A percentile compares a stretch with the other conserved stretches of the same genome.
phyloP scores from a whole-genome alignment of 2,329 filamentous ascomycete species.

The Xylariomycetidae sp. region DNA sequence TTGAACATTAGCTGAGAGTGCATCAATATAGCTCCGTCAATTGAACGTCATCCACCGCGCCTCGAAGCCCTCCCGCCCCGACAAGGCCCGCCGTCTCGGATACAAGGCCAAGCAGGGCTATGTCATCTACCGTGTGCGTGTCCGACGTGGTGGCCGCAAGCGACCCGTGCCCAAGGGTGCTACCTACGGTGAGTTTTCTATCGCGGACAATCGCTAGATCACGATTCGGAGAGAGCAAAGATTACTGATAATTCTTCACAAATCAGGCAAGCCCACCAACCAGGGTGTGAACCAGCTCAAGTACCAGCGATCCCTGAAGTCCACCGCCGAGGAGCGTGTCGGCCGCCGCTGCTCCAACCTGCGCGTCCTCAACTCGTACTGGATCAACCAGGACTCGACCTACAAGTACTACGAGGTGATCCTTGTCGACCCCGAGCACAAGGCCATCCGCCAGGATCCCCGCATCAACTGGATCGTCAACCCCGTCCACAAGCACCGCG shows the following conservation, averaged over 20 bases:
- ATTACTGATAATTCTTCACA: constrained; percentile 12
- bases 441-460: constrained; percentile 97
- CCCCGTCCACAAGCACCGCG: constrained; percentile 99
- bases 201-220: constrained; percentile 1
- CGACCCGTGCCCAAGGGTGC: constrained; percentile 93
- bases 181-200: constrained; percentile 76
- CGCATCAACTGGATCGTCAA: constrained; percentile 99
- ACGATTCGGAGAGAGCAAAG: constrained; percentile 1
- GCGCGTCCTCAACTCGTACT: constrained; percentile 99
- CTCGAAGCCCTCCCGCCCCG: constrained; percentile 94
- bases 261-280: constrained; percentile 98
- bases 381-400: constrained; percentile 99
- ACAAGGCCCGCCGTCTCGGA: constrained; percentile 99
- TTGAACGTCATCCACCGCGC: constrained; percentile 99
- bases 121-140: constrained; percentile 99
- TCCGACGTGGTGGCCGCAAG: constrained; percentile 99
- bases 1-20: constrained; percentile 99
- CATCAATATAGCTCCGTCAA: constrained; percentile 99
- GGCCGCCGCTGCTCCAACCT: constrained; percentile 98
- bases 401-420: constrained; percentile 99
- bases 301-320: constrained; percentile 98
- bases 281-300: constrained; percentile 99
- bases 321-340: constrained; percentile 99
- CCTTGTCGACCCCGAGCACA: constrained; percentile 99
- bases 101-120: constrained; percentile 99